Evolutionary conservation across 495 filamentous ascomycete genomes (phyloP).

Genomic region (Penicillium flavigenum): DNA sequence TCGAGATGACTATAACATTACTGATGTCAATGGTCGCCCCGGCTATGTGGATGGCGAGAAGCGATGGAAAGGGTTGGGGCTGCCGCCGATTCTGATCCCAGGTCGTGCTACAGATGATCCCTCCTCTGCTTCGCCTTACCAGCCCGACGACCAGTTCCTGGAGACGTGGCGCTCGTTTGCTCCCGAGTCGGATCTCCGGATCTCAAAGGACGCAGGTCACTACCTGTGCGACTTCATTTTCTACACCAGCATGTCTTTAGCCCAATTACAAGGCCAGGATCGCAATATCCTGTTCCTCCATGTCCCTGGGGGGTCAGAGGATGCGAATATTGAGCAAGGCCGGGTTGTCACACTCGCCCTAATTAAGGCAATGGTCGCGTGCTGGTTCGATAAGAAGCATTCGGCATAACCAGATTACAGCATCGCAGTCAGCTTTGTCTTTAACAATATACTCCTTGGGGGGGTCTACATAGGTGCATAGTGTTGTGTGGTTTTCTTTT

Average conservation of each 20-base stretch:
- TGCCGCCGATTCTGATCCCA: constrained; percentile 37
- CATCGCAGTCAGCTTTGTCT: background rate
- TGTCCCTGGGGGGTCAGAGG: constrained; percentile 61
- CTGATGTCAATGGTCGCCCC: constrained; percentile 63
- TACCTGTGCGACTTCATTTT: constrained; percentile 89
- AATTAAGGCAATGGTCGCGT: constrained; percentile 64
- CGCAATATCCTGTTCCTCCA: constrained; percentile 74
- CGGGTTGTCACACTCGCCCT: constrained; percentile 63
- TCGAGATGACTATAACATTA: constrained; percentile 69
- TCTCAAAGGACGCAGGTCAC: constrained; percentile 73
- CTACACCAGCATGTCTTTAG: constrained; percentile 66
- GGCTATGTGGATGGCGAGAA: constrained; percentile 54
- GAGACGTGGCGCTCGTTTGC: constrained; percentile 35
- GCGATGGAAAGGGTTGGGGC: constrained; percentile 43
- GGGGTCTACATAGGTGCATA: background rate
- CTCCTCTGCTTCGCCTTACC: constrained; percentile 21
- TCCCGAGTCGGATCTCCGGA: constrained; percentile 53
- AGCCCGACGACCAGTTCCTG: constrained; percentile 38
- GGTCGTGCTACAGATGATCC: constrained; percentile 22
- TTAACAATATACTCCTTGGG: background rate
- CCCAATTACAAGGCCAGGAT: constrained; percentile 48
- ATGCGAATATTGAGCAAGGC: constrained; percentile 58
- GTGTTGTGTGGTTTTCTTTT: background rate
- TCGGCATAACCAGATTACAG: constrained; percentile 7
- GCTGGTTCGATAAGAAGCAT: constrained; percentile 37